Percentiles rank a stretch among this genome's conserved stretches.
Conservation (phyloP, 805 yeast species). For the Saturnispora bothae region DNA sequence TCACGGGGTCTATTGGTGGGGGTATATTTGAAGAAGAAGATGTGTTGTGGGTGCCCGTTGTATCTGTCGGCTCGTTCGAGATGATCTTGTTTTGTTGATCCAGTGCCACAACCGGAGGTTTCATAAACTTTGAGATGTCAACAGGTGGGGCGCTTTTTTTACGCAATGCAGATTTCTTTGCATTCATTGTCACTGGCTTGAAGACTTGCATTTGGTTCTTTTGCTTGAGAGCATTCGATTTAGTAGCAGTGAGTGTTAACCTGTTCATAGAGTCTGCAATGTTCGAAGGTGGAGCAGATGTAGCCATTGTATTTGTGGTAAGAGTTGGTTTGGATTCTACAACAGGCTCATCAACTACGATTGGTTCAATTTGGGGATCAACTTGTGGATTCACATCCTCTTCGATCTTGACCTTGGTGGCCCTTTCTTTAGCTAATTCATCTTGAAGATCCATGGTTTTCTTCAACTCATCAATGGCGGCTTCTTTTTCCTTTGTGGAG, state of each 20-base stretch:
- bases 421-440: background rate
- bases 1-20: constrained; percentile 3
- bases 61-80: no score
- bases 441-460: constrained; percentile 7
- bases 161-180: background rate
- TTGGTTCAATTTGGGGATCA: background rate
- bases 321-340: no score
- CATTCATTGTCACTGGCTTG: constrained; percentile 1
- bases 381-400: no score
- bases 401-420: no score
- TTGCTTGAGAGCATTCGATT: background rate
- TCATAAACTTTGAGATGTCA: constrained; percentile 13
- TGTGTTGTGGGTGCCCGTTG: no score
- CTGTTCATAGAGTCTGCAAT: constrained; percentile 6
- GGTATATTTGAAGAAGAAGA: no score
- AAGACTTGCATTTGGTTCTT: constrained; percentile 5
- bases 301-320: background rate
- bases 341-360: background rate
- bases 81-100: no score
- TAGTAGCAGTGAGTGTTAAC: background rate
- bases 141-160: constrained; percentile 4
- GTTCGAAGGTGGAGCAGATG: background rate
- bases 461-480: constrained; percentile 7
- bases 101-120: no score
- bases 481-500: constrained; percentile 8